These are phyloP conservation scores for Stephania cephalantha DNA, from an alignment of 164 flowering plant species.

Conservation along the genomic window DNA sequence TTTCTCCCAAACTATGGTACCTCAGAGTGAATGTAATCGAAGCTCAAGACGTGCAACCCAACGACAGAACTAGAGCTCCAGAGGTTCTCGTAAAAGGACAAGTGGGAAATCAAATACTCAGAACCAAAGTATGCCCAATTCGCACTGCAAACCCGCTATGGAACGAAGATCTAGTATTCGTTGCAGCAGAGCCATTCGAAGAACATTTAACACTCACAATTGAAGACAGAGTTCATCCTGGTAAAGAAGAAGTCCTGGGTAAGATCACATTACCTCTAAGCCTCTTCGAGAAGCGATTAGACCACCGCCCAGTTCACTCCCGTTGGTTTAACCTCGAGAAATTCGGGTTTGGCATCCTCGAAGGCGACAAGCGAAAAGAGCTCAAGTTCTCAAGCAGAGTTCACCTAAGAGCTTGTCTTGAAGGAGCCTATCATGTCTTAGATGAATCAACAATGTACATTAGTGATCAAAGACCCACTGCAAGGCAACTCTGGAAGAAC, in stretches of 20 bases:
- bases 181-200: slow-evolving; percentile 82
- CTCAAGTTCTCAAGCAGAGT: slow-evolving; percentile 65
- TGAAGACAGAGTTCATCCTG: slow-evolving; percentile 39
- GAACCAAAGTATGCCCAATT: slow-evolving; percentile 43
- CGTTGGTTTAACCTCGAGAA: slow-evolving; percentile 81
- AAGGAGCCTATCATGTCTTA: slow-evolving; percentile 79
- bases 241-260: slow-evolving; percentile 59
- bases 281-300: slow-evolving; percentile 56
- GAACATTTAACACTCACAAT: slow-evolving; percentile 52
- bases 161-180: slow-evolving; percentile 79
- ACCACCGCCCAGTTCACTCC: slow-evolving; percentile 66
- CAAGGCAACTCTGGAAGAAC: slow-evolving; percentile 74
- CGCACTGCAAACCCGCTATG: slow-evolving; percentile 59
- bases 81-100: slow-evolving; percentile 59
- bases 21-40: slow-evolving; percentile 85
- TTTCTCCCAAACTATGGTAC: slow-evolving; percentile 90
- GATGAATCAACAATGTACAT: slow-evolving; percentile 76
- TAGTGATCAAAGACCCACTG: slow-evolving; percentile 74
- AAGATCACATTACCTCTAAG: slow-evolving; percentile 35
- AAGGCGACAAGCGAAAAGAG: slow-evolving; percentile 57
- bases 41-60: slow-evolving; percentile 73
- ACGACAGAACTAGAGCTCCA: slow-evolving; percentile 46
- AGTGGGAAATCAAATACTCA: slow-evolving; percentile 65
- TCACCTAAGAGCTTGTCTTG: slow-evolving; percentile 69
- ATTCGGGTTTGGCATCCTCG: slow-evolving; percentile 55